These are phyloP conservation scores for Penicillium paradoxum DNA, from an alignment of 495 filamentous ascomycete genomes.

Conservation along the genomic window DNA sequence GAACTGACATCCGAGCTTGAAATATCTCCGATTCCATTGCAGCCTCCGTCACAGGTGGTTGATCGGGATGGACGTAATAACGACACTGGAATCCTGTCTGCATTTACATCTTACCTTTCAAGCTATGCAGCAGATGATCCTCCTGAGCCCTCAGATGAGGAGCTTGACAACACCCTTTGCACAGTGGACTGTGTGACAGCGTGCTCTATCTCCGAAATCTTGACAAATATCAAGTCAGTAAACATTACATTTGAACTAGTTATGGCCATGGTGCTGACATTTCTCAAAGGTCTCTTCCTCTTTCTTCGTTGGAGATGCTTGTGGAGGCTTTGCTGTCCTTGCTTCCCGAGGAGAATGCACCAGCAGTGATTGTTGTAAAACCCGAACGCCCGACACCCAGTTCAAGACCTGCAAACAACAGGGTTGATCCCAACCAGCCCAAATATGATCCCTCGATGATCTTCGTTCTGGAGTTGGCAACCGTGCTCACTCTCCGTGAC, in stretches of 20 bases:
- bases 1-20: conserved; percentile 64
- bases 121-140: conserved; percentile 98
- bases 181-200: conserved; percentile 92
- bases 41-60: conserved; percentile 87
- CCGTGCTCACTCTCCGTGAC: conserved; percentile 76
- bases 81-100: conserved; percentile 84
- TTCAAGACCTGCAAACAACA: conserved; percentile 39
- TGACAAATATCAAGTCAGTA: conserved; percentile 77
- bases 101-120: conserved; percentile 93
- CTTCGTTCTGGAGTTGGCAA: conserved; percentile 84
- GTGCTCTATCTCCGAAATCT: conserved; percentile 77
- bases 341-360: conserved; percentile 77
- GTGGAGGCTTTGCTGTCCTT: conserved; percentile 72
- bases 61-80: conserved; percentile 72
- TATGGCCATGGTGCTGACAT: conserved; percentile 1
- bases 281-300: conserved; percentile 57
- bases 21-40: conserved; percentile 80
- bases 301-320: conserved; percentile 59
- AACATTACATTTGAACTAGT: neutral
- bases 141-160: conserved; percentile 94
- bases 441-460: conserved; percentile 84
- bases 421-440: conserved; percentile 49
- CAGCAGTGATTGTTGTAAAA: conserved; percentile 83
- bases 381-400: conserved; percentile 61
- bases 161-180: conserved; percentile 89